phyloP scores from a whole-genome alignment of 305 asterid genomes.

The Fraxinus velutina region DNA sequence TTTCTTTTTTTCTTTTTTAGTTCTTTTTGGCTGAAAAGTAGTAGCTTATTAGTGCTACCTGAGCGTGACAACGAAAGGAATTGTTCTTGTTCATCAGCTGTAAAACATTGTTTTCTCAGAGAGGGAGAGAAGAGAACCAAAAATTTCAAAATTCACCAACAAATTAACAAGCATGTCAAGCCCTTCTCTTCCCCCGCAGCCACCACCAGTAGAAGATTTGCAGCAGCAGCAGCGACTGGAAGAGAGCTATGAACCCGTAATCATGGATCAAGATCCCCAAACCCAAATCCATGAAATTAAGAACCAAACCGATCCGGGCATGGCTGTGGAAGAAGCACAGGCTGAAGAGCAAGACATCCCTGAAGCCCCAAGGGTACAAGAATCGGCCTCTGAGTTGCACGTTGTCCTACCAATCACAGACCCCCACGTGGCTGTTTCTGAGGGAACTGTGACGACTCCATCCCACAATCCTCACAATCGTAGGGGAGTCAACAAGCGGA shows the following conservation, averaged over 20 bases:
- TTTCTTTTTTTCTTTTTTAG: not conserved
- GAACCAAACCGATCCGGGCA: constrained; percentile 16
- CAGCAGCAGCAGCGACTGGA: not conserved
- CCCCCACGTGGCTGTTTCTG: constrained; percentile 20
- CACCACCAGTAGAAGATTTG: not conserved
- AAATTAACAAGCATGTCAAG: constrained; percentile 24
- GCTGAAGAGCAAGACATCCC: constrained; percentile 7
- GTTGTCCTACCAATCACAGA: constrained; percentile 31
- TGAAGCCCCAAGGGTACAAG: not conserved
- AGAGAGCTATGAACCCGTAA: constrained; percentile 24
- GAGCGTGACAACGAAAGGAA: not conserved
- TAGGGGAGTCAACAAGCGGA: constrained; percentile 36
- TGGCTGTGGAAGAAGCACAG: not conserved
- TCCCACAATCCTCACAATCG: constrained; percentile 24
- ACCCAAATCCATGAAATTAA: constrained; percentile 27
- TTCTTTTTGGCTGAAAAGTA: not conserved
- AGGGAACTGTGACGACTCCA: constrained; percentile 31
- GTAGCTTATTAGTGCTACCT: not conserved
- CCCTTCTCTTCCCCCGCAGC: constrained; percentile 15
- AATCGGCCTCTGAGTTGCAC: not conserved
- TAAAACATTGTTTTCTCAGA: not conserved
- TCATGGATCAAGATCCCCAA: constrained; percentile 15
- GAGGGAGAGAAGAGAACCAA: not conserved
- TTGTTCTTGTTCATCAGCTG: not conserved
- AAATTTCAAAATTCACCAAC: not conserved